These are phyloP conservation scores for Rhododendron molle DNA, from an alignment of 148 eudicot species.

Conservation along the genomic window DNA sequence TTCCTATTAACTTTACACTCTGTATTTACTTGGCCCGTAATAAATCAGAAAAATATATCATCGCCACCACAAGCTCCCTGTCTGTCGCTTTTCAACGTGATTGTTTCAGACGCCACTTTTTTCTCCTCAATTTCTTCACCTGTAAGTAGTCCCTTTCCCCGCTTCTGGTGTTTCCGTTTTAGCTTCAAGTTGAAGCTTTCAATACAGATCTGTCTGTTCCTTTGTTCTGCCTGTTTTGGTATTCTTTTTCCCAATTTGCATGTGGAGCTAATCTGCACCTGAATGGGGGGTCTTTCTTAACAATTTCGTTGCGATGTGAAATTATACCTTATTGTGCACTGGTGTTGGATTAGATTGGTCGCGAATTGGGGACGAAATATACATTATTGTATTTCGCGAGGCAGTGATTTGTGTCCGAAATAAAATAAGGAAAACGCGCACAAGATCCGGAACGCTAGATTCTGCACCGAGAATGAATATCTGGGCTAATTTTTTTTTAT, in stretches of 20 bases:
- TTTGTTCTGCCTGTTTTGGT: not conserved
- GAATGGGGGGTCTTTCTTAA: not conserved
- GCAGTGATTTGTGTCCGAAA: not conserved
- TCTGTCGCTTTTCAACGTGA: not conserved
- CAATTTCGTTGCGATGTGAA: not conserved
- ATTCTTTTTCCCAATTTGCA: not conserved
- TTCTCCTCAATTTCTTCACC: conserved; percentile 2
- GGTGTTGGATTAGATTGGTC: not conserved
- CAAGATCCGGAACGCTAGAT: not conserved
- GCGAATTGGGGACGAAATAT: not conserved
- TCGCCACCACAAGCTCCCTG: not conserved
- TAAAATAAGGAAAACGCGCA: not conserved
- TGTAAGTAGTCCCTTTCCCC: conserved; percentile 5
- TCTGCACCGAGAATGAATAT: not conserved
- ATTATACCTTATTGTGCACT: not conserved
- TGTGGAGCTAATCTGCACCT: not conserved
- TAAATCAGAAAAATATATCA: not conserved
- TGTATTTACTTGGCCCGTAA: not conserved
- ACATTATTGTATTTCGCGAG: not conserved
- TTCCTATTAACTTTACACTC: not conserved
- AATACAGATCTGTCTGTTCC: not conserved
- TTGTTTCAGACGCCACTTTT: not conserved
- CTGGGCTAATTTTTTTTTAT: not conserved
- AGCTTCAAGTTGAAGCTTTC: not conserved
- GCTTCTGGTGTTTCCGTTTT: not conserved